Evolutionary conservation across 176 grass and related monocot species (phyloP), one percentile per base, ranked within the genome.

Genomic region (Rhynchospora breviuscula): DNA sequence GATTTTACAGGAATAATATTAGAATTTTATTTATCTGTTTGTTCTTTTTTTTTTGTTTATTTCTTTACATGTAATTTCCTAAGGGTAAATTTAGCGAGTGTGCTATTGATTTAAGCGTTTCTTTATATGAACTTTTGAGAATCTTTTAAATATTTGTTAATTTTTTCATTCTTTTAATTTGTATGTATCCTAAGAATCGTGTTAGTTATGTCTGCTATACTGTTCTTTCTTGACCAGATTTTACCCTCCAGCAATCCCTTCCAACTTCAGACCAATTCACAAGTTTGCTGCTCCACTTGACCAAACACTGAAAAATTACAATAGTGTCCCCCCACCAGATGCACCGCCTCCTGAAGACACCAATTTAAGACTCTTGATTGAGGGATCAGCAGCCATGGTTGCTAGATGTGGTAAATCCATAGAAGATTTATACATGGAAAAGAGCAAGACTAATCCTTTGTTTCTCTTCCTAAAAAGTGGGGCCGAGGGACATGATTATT

Each of bases 391-490:
- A 57, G 87, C 83, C 79, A 90, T 98, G 91, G 89, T 98, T 83
- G 93, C 92, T 90, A 86, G 89, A 58, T 90, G 91, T 84, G 93
- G 95, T 66, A 98, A 98, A 93, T 85, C 83, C 81, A 93, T 98
- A 66, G 95, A 98, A 82, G 93, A 98, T 91, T 85, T 98, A 40
- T 98, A 94, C 82, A 98, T 89, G 86, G 91, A 93, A 79, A 98
- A 91, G 80, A 84, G 91, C 45, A 98, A 89, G 86, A 88, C 89
- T 49, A 95, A 84, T 88, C 88, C 87, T 60, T 84, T 91, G 43
- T 98, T 98, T 84, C 26, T 73, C 84, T 95, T 98, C 83, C 92
- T 98, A 49, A 86, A 57, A 87, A 88, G 85, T 87, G 92, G 95
- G 12, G 57, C 80, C 74, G 91, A 93, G 82, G 95, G 92, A 8